Percentiles rank a stretch among this genome's conserved stretches.
Evolutionary conservation across 768 basidiomycete species (phyloP).

Genomic region (Pholiota molesta): DNA sequence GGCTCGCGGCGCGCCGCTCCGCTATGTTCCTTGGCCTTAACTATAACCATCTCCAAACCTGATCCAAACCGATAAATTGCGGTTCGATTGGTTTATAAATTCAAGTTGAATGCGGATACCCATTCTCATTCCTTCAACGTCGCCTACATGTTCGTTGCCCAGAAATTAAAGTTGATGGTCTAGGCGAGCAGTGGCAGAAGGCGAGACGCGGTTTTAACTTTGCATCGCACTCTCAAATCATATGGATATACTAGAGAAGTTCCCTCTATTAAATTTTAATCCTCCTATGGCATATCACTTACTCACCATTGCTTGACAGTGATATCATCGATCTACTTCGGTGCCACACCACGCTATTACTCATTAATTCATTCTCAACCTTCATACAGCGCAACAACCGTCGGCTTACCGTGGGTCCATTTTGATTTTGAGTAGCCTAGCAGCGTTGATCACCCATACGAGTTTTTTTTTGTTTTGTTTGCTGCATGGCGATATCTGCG

Average conservation of each 20-base stretch:
- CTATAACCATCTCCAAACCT: neutral
- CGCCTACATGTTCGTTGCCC: neutral
- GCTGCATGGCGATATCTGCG: neutral
- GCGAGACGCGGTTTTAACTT: neutral
- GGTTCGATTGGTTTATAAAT: neutral
- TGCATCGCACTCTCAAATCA: neutral
- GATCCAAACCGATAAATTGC: conserved; percentile 3
- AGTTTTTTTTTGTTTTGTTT: neutral
- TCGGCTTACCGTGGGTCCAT: neutral
- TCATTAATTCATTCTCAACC: neutral
- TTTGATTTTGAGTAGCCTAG: neutral
- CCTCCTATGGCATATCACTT: neutral
- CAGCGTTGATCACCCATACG: neutral
- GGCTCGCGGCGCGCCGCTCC: neutral
- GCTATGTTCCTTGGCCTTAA: neutral
- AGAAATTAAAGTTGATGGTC: neutral
- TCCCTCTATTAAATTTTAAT: neutral
- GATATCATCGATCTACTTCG: neutral
- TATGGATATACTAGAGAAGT: neutral
- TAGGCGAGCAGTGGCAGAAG: neutral
- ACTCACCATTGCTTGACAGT: neutral
- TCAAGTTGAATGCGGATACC: neutral
- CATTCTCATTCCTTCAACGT: neutral
- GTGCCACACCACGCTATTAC: neutral
- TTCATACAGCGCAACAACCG: neutral